Evolutionary conservation across 345 rosid genomes (phyloP).

Genomic region (Aquilaria sinensis): DNA sequence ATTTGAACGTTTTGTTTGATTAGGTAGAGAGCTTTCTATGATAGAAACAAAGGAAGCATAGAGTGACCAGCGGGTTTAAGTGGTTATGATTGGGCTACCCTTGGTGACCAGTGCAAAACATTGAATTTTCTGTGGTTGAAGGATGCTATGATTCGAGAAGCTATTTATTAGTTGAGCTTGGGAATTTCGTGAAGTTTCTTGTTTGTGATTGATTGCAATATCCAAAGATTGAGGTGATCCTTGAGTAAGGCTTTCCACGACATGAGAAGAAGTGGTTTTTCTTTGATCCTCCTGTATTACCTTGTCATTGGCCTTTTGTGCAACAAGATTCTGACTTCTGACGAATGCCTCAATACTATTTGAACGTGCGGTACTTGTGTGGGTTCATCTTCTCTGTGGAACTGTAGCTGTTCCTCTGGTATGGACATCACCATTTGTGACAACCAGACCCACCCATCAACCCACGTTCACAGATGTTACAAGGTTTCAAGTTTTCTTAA

Average conservation of each 20-base stretch:
- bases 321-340: conserved; percentile 4
- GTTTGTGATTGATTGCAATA: no score
- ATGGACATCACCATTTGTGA: conserved; percentile 42
- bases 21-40: neutral
- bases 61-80: conserved; percentile 13
- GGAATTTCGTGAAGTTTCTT: no score
- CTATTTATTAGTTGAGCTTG: no score
- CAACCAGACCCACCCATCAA: conserved; percentile 20
- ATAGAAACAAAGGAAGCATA: neutral
- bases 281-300: no score
- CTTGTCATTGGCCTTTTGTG: neutral
- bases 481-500: conserved; percentile 36
- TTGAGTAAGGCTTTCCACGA: no score
- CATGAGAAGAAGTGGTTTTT: no score
- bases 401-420: conserved; percentile 22
- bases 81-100: conserved; percentile 9
- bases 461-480: conserved; percentile 32
- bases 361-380: conserved; percentile 8
- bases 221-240: no score
- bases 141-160: neutral
- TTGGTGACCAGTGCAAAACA: conserved; percentile 17
- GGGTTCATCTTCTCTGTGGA: conserved; percentile 9
- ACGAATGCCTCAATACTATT: conserved; percentile 12
- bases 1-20: neutral
- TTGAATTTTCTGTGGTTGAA: conserved; percentile 5